These are phyloP conservation scores for Globisporangium paddicum DNA, from an alignment of 352 stramenopile genomes.

Conservation along the genomic window DNA sequence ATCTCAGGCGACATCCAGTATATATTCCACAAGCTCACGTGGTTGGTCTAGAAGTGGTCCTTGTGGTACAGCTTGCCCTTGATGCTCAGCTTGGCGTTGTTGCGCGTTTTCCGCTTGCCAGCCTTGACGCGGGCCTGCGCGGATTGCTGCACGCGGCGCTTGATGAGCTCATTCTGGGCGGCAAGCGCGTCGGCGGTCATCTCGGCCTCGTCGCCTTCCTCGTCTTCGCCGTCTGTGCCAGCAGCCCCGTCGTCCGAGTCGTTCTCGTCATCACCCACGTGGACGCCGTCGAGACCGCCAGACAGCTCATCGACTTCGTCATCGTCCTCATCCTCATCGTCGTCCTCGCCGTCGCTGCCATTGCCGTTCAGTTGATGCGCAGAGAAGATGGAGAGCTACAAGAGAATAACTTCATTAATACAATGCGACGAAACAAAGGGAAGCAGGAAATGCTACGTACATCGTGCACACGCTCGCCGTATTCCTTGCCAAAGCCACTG, in stretches of 20 bases:
- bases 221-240: slow-evolving; percentile 7
- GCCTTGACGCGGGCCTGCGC: slow-evolving; percentile 52
- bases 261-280: slow-evolving; percentile 24
- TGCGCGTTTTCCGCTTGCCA: slow-evolving; percentile 60
- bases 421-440: neutral
- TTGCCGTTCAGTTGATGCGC: slow-evolving; percentile 48
- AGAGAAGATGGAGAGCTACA: slow-evolving; percentile 78
- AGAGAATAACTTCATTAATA: neutral
- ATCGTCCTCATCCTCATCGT: slow-evolving; percentile 29
- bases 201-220: slow-evolving; percentile 16
- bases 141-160: slow-evolving; percentile 75
- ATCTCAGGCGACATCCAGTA: neutral
- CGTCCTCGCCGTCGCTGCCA: slow-evolving; percentile 33
- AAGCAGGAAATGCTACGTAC: slow-evolving; percentile 21
- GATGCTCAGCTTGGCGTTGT: slow-evolving; percentile 80
- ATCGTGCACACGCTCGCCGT: slow-evolving; percentile 63
- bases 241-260: slow-evolving; percentile 11
- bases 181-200: slow-evolving; percentile 29
- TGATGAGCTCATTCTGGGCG: slow-evolving; percentile 70
- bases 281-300: slow-evolving; percentile 30
- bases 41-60: slow-evolving; percentile 53
- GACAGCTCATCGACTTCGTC: slow-evolving; percentile 28
- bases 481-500: slow-evolving; percentile 79
- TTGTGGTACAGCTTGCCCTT: slow-evolving; percentile 86
- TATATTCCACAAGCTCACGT: neutral